Percentiles rank a stretch among this genome's conserved stretches.
Conservation (phyloP, 2,329 filamentous ascomycete genomes). For the Colletotrichum orbiculare region DNA sequence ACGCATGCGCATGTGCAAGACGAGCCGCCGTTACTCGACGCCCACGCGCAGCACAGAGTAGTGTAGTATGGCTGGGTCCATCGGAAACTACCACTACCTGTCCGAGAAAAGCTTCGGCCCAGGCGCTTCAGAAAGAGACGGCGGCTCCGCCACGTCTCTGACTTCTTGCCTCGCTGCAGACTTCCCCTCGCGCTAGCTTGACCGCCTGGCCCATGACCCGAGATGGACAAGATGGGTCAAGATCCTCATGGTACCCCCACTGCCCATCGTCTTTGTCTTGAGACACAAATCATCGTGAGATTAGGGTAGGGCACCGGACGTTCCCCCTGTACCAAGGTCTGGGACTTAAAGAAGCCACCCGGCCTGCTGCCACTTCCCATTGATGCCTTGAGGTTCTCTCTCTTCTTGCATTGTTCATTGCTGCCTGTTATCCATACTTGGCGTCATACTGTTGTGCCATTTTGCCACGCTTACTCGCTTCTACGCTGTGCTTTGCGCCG, state of each 20-base stretch:
- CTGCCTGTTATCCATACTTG: background rate
- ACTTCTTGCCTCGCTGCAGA: slow-evolving; percentile 5
- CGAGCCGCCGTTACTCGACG: background rate
- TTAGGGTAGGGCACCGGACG: slow-evolving; percentile 29
- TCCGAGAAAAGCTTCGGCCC: background rate
- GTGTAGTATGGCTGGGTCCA: slow-evolving; percentile 6
- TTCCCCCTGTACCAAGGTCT: background rate
- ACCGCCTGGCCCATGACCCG: slow-evolving; percentile 20
- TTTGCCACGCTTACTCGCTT: slow-evolving; percentile 10
- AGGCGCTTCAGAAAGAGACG: background rate
- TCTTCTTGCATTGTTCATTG: background rate
- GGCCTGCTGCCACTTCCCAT: background rate
- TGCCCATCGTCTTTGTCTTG: slow-evolving; percentile 14
- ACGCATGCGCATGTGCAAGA: slow-evolving; percentile 17
- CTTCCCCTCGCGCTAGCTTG: slow-evolving; percentile 12
- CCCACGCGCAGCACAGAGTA: background rate
- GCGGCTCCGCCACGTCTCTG: slow-evolving; percentile 7
- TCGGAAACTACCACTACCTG: slow-evolving; percentile 12
- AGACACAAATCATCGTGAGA: slow-evolving; percentile 30
- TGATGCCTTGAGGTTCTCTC: background rate
- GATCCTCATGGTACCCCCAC: slow-evolving; percentile 27
- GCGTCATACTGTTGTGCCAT: slow-evolving; percentile 1
- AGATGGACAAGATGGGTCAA: slow-evolving; percentile 19
- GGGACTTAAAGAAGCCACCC: slow-evolving; percentile 16
- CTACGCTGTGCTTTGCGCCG: slow-evolving; percentile 22